These are phyloP conservation scores for Melianthus villosus DNA, from an alignment of 441 rosid genomes.

Conservation along the genomic window DNA sequence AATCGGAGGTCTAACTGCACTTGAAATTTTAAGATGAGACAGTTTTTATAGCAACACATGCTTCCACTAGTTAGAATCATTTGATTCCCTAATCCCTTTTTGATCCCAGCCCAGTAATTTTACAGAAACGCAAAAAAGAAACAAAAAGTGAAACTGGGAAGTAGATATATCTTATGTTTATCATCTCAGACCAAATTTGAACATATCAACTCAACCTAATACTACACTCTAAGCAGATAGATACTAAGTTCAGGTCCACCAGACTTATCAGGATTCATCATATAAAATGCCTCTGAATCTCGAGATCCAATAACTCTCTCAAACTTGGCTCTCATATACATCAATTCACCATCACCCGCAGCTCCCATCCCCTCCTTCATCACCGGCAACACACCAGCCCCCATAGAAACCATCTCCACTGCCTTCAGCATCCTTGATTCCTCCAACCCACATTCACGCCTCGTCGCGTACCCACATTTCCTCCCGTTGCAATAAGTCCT, in stretches of 20 bases:
- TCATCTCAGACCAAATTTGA: too few relatives aligned
- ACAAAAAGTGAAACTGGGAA: too few relatives aligned
- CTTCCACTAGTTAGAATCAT: too few relatives aligned
- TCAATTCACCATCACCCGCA: conserved; percentile 36
- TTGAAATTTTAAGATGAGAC: too few relatives aligned
- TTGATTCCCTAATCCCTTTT: too few relatives aligned
- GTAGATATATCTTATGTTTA: too few relatives aligned
- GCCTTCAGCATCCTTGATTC: conserved; percentile 65
- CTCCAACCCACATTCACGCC: conserved; percentile 53
- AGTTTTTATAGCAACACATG: too few relatives aligned
- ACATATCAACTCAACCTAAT: too few relatives aligned
- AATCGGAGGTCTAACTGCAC: too few relatives aligned
- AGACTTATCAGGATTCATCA: conserved; percentile 96
- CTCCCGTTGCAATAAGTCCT: conserved; percentile 87
- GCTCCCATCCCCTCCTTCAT: conserved; percentile 24
- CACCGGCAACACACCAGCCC: conserved; percentile 85
- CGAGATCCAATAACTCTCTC: conserved; percentile 84
- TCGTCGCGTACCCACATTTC: conserved; percentile 64
- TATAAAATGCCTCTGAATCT: conserved; percentile 95
- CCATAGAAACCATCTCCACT: conserved; percentile 85
- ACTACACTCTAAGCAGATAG: conserved; percentile 60
- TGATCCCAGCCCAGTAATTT: too few relatives aligned
- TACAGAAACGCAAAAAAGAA: too few relatives aligned
- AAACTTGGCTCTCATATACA: conserved; percentile 94
- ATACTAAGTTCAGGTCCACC: conserved; percentile 95